Evolutionary conservation across 345 rosid genomes (phyloP).

Genomic region (Laguncularia racemosa): DNA sequence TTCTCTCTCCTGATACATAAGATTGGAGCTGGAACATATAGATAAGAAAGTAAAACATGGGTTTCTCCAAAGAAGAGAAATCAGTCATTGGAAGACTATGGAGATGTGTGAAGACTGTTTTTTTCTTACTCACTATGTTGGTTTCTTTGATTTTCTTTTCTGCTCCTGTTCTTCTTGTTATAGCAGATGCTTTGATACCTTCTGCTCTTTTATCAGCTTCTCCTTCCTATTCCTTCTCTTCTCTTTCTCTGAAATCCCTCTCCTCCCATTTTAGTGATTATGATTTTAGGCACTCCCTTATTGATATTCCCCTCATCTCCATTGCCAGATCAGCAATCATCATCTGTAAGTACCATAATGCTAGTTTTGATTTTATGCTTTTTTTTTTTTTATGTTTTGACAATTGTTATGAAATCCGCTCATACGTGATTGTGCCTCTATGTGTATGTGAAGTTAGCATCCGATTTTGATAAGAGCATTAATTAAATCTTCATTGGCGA

Average conservation of each 20-base stretch:
- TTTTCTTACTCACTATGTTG: slow-evolving; percentile 62
- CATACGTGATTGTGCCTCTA: too few species aligned
- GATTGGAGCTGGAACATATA: too few species aligned
- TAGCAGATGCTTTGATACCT: slow-evolving; percentile 78
- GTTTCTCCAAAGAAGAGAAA: slow-evolving; percentile 51
- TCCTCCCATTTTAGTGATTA: slow-evolving; percentile 34
- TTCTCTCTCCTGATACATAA: too few species aligned
- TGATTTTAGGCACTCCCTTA: slow-evolving; percentile 68
- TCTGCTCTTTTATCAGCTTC: slow-evolving; percentile 70
- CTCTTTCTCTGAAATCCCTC: slow-evolving; percentile 8
- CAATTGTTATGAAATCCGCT: neutral
- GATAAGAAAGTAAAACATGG: too few species aligned
- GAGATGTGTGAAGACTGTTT: slow-evolving; percentile 66
- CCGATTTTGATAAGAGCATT: too few species aligned
- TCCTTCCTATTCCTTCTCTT: slow-evolving; percentile 22
- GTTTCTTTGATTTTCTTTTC: slow-evolving; percentile 75
- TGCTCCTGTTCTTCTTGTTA: slow-evolving; percentile 67
- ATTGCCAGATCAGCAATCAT: slow-evolving; percentile 75
- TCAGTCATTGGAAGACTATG: slow-evolving; percentile 18
- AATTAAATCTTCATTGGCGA: too few species aligned
- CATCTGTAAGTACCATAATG: slow-evolving; percentile 49
- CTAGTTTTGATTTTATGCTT: neutral
- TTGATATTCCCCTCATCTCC: slow-evolving; percentile 77
- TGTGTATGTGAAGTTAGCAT: too few species aligned
- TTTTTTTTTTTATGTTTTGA: neutral